Evolutionary conservation across 148 eudicot genomes (phyloP), one percentile per base, ranked within the genome.

Genomic region (Nepenthes gracilis): DNA sequence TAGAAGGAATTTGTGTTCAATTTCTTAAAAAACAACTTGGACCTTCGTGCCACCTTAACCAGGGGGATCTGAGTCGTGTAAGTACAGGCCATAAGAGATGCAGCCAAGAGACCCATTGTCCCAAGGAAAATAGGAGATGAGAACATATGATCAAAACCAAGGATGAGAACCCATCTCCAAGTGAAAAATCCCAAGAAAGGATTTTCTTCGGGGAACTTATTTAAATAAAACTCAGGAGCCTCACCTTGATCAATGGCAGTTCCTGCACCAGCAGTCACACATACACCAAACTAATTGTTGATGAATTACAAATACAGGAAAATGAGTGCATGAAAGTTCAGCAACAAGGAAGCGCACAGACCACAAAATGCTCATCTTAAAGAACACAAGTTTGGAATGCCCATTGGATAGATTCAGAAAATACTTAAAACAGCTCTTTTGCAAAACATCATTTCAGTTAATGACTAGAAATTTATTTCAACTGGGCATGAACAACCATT

Each of bases 11-110:
- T 55, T 11, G 14, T 6, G 11, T 55, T 55, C 2, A 13, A 33
- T 14, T 12, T 55, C 37, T 59, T 37, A 15, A 43, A 6, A 32
- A 33, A 43, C 4, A 69, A 64, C 59, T 33, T 65, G 62, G 67
- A 92, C 99, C 99, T 93, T 81, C 85, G 77, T 67, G 99, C 99
- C 76, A 88, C 96, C 85, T 88, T 93, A 69, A 89, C 87, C 67
- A 84, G 43, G 59, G 99, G 99, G 55, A 93, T 86, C 70, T 93
- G 99, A 6, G 99, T 93, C 33, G 99, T 93, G 60, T 82, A 93
- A 12, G 99, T 93, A 72, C 99, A 93, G 36, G 99, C 99, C 87
- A 88, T 92, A 35, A 92, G 87, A 37, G 98, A 92, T 43, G 81
- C 88, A 51, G 81, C 98, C 64, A 93, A 56, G 33, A 93, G 92